Evolutionary conservation across 2,329 filamentous ascomycete species (phyloP), one percentile per base, ranked within the genome.

Genomic region (Exophiala xenobiotica): DNA sequence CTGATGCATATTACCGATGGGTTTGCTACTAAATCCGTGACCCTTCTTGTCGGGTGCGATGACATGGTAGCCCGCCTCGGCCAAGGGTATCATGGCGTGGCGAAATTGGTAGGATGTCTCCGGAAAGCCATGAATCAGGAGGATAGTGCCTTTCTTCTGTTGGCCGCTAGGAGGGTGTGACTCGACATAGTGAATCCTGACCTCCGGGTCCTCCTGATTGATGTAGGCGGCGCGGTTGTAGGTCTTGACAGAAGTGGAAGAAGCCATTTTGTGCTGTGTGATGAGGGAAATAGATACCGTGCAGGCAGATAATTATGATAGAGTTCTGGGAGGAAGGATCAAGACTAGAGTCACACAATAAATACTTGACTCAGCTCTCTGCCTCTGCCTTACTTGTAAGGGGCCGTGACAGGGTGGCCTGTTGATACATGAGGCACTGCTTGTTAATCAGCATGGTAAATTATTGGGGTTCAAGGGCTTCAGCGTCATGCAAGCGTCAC

Each of bases 121-220:
- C 1, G 74, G 74, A 51, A 74, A 77, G 53, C 74, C 74, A 50
- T 77, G 74, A 29, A 78, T 71, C 16, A 76, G 67, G 12, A 76
- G 59, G n/a, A 74, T 68, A 11, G 65, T 63, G 19, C 70, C 70
- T 57, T 67, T 67, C 35, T 43, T 35, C 20, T 41, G 12, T 24
- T 50, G 18, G 8, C 19, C 26, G 24, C 24, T 7, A 6, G 14
- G 31, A 16, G 50, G 38, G 6, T 23, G 24, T 19, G 39, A n/a
- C 27, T 52, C 50, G 45, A 49, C 39, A 53, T 45, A 49, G 31
- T 47, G 24, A 14, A 46, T 35, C n/a, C 45, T 41, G 33, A 46
- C 16, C 41, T 45, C 51, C 20, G 44, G 27, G 11, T 44, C 35
- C 45, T 51, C 43, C 3, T 22, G 9, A 8, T 18, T 8, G 18